Conservation (phyloP, 208 protist species). For the Trichomonas tenax region DNA sequence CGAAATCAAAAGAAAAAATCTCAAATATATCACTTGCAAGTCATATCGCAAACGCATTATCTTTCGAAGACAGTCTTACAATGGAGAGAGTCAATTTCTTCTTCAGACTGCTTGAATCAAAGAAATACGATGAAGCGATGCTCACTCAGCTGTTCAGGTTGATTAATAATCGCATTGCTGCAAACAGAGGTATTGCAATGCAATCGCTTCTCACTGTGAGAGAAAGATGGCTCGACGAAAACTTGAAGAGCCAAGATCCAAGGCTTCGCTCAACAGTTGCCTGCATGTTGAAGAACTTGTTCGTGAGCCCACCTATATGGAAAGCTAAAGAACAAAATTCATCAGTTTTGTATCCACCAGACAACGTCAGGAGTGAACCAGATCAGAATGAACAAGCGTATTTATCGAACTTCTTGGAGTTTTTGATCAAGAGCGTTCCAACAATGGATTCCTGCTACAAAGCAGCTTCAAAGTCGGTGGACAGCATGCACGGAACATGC, state of each 20-base stretch:
- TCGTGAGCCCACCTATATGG: neutral
- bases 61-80: neutral
- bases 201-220: neutral
- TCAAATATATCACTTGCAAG: neutral
- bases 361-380: neutral
- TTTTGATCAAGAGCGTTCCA: neutral
- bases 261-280: neutral
- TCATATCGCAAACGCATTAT: neutral
- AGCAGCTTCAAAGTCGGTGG: neutral
- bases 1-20: neutral
- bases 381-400: neutral
- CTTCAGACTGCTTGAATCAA: neutral
- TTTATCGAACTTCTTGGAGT: neutral
- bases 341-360: neutral
- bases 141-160: neutral
- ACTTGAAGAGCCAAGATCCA: neutral
- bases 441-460: neutral
- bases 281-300: neutral
- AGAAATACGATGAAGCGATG: neutral
- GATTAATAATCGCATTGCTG: neutral
- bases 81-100: neutral
- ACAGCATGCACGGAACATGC: neutral
- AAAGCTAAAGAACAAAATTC: neutral
- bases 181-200: neutral
- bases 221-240: neutral